phyloP scores from a whole-genome alignment of 2,329 filamentous ascomycete species.

The Clarireedia hainanense region DNA sequence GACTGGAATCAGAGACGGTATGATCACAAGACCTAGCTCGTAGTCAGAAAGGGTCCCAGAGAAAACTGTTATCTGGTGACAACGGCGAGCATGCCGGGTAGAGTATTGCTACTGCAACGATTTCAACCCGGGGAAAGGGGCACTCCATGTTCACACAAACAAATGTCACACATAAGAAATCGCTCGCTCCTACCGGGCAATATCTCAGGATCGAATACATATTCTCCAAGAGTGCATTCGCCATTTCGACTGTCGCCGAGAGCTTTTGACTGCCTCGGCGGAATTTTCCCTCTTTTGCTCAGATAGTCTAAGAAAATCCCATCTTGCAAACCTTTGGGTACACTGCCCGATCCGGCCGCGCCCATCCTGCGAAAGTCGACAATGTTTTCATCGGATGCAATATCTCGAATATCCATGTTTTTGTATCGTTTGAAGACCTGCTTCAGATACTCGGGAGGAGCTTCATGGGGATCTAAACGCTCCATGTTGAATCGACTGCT shows the following conservation, averaged over 20 bases:
- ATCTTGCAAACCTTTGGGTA: background rate
- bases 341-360: background rate
- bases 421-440: slow-evolving; percentile 61
- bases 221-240: background rate
- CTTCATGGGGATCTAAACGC: slow-evolving; percentile 64
- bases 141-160: slow-evolving; percentile 10
- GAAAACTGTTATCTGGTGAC: background rate
- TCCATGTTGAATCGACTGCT: background rate
- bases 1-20: slow-evolving; percentile 67
- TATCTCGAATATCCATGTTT: slow-evolving; percentile 3
- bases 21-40: slow-evolving; percentile 63
- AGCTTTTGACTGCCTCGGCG: too few species aligned
- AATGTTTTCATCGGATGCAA: background rate
- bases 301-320: too few species aligned
- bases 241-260: too few species aligned
- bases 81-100: too few species aligned
- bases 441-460: slow-evolving; percentile 63
- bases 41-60: slow-evolving; percentile 16
- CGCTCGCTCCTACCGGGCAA: slow-evolving; percentile 52
- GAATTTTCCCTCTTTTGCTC: too few species aligned
- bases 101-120: too few species aligned
- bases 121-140: background rate
- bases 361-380: background rate
- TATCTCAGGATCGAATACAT: slow-evolving; percentile 43
- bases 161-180: background rate